Percentiles rank a stretch among this genome's conserved stretches.
These are phyloP conservation scores for Phytophthora megakarya DNA, from an alignment of 352 stramenopile species.

Conservation along the genomic window DNA sequence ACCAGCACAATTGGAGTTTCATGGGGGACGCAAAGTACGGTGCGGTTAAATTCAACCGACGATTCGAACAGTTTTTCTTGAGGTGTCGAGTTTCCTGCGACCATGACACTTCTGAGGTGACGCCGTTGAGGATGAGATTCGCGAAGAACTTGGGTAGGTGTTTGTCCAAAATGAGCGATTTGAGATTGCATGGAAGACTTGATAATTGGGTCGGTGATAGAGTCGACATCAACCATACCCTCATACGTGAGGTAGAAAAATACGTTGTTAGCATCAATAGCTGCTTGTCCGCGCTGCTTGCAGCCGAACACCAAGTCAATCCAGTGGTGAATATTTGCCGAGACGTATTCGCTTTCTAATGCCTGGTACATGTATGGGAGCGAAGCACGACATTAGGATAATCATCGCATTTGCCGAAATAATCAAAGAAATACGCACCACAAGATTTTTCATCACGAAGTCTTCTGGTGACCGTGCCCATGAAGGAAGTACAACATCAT, in stretches of 20 bases:
- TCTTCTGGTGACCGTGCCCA: slow-evolving; percentile 85
- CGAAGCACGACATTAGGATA: background rate
- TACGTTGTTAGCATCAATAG: slow-evolving; percentile 95
- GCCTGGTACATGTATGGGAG: slow-evolving; percentile 41
- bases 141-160: slow-evolving; percentile 96
- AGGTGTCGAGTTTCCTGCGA: background rate
- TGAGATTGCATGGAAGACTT: slow-evolving; percentile 95
- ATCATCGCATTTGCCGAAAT: background rate
- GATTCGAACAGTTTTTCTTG: slow-evolving; percentile 4
- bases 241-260: slow-evolving; percentile 99
- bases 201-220: slow-evolving; percentile 91
- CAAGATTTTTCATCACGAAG: slow-evolving; percentile 87
- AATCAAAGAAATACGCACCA: slow-evolving; percentile 43
- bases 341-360: slow-evolving; percentile 88
- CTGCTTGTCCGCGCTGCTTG: slow-evolving; percentile 77
- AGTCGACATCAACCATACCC: slow-evolving; percentile 97
- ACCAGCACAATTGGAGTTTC: slow-evolving; percentile 63
- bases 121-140: slow-evolving; percentile 76
- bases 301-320: slow-evolving; percentile 88
- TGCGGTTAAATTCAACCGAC: slow-evolving; percentile 13
- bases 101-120: slow-evolving; percentile 13
- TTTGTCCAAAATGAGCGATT: slow-evolving; percentile 99
- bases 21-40: slow-evolving; percentile 57
- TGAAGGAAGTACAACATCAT: slow-evolving; percentile 94
- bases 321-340: slow-evolving; percentile 85